Conservation (phyloP, 2,329 filamentous ascomycete genomes). For the Esteya vermicola region DNA sequence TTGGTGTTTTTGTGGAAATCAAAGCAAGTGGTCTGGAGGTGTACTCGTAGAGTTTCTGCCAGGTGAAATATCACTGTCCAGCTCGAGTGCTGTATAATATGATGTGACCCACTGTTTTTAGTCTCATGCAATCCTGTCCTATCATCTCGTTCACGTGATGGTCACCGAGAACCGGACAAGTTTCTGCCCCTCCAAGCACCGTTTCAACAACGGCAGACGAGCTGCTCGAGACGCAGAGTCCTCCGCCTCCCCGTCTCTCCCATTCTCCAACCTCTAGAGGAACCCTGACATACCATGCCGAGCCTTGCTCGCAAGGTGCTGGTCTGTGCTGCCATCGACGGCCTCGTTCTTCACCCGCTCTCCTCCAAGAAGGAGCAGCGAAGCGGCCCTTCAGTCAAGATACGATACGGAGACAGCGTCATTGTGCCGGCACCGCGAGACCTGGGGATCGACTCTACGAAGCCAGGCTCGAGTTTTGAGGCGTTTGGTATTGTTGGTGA, state of each 20-base stretch:
- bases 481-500: slow-evolving; percentile 46
- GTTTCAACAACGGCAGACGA: too few relatives aligned
- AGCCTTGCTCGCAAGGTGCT: slow-evolving; percentile 65
- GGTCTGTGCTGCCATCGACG: slow-evolving; percentile 69
- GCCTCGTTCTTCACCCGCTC: slow-evolving; percentile 65
- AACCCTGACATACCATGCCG: slow-evolving; percentile 52
- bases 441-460: slow-evolving; percentile 26
- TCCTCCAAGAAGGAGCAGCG: slow-evolving; percentile 46
- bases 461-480: slow-evolving; percentile 36
- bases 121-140: neutral
- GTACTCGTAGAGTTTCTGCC: too few relatives aligned
- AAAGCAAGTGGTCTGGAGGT: too few relatives aligned
- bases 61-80: too few relatives aligned
- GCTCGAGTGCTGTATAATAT: too few relatives aligned
- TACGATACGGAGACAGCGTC: slow-evolving; percentile 53
- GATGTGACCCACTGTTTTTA: too few relatives aligned
- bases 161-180: too few relatives aligned
- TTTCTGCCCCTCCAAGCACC: too few relatives aligned
- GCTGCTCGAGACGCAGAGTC: too few relatives aligned
- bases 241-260: neutral
- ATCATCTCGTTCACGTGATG: neutral
- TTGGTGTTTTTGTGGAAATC: too few relatives aligned
- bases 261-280: neutral
- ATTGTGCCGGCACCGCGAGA: slow-evolving; percentile 31
- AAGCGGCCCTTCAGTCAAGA: slow-evolving; percentile 40